Conservation (phyloP, 768 basidiomycete species). For the Pulveroboletus sp. region DNA sequence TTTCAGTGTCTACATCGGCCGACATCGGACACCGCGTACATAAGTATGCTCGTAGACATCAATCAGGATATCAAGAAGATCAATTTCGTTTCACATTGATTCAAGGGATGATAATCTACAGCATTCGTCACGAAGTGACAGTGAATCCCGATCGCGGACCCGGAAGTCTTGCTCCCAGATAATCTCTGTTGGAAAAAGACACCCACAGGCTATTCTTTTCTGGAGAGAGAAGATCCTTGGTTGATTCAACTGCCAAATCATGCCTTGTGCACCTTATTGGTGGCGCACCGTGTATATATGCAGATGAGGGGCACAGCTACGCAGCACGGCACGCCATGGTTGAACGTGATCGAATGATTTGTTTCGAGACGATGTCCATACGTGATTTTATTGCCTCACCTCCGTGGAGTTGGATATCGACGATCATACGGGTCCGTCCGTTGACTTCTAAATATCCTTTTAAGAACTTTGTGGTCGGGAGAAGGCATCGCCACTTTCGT, state of each 20-base stretch:
- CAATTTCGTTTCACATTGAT: too few species aligned
- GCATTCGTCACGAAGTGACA: slow-evolving; percentile 5
- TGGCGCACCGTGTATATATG: slow-evolving; percentile 16
- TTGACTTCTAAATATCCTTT: background rate
- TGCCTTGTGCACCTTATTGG: slow-evolving; percentile 6
- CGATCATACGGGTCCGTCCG: background rate
- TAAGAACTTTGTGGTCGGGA: slow-evolving; percentile 8
- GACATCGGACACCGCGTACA: background rate
- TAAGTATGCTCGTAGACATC: background rate
- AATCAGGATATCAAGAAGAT: background rate
- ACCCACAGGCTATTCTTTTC: slow-evolving; percentile 7
- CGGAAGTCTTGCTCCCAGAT: background rate
- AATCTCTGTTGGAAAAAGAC: background rate
- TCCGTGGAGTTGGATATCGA: slow-evolving; percentile 13
- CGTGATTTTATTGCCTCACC: slow-evolving; percentile 21
- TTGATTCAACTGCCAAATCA: background rate
- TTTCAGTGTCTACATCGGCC: too few species aligned
- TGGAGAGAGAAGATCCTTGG: background rate
- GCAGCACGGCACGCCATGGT: background rate
- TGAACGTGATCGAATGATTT: background rate
- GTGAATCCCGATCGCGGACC: slow-evolving; percentile 7
- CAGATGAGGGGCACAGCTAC: background rate
- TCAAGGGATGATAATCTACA: slow-evolving; percentile 4
- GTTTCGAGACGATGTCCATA: slow-evolving; percentile 8
- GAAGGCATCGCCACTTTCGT: slow-evolving; percentile 14